Evolutionary conservation across 1,139 yeast genomes (phyloP), one percentile per base, ranked within the genome.

Genomic region (Debaryomycetaceae sp.): DNA sequence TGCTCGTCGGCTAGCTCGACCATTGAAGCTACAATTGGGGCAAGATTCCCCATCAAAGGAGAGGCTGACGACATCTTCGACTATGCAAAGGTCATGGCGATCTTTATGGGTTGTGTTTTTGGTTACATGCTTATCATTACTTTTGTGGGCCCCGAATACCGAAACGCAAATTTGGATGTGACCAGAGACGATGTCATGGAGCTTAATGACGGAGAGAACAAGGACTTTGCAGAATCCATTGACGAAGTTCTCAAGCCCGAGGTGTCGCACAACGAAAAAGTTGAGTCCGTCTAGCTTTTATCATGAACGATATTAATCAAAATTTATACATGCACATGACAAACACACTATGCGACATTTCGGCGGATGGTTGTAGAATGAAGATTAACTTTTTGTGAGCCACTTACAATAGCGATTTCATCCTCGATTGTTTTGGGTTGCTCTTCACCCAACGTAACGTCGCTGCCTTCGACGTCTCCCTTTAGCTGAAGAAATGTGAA

Each of bases 1-100:
- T 84, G 83, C 13, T 78, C 89, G 4, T 78, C 89, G 28, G 94
- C 94, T 2, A 78, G 89, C 4, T 78, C 93, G 2, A 84, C 95
- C 9, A 84, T 84, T 42, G 93, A 83, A 57, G 63, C 88, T 13
- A 77, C 80, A 7, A 71, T 84, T 45, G 91, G 91, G 35, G 79
- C 74, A 41, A 53, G 66, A 32, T 82, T 78, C 64, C 88, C 86
- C 16, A 23, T 23, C 25, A 11, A 9, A 11, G 29, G 23, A 9
- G 42, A 17, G 35, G 16, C 19, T 9, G 21, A 32, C 19, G 38
- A 38, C 9, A 40, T 45, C 24, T 52, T 47, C 37, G 51, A 61
- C 43, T 61, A 61, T 41, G 57, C 58, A 13, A 59, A 56, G 48
- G 89, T 83, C 30, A 84, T 84, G 94, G 79, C 88, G 19, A 83